Conservation (phyloP, 305 asterid species). For the Withania somnifera region DNA sequence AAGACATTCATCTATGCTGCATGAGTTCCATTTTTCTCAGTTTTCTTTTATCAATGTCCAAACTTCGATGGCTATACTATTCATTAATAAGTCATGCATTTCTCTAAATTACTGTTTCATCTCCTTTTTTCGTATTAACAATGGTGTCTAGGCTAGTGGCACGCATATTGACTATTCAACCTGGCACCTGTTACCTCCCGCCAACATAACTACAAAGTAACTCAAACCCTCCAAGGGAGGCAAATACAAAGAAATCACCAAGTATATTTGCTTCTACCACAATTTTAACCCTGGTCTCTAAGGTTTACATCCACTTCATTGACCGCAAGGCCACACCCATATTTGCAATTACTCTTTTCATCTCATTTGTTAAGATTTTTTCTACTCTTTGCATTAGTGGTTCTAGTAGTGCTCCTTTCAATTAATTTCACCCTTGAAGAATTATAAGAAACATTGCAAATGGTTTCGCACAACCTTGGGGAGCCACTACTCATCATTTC, state of each 20-base stretch:
- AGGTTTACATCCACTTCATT: background rate
- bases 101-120: background rate
- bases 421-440: background rate
- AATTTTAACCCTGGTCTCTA: background rate
- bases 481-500: background rate
- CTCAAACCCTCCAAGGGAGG: background rate
- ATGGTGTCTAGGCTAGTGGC: background rate
- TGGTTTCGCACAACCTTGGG: background rate
- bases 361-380: background rate
- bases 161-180: background rate
- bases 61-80: background rate
- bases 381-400: background rate
- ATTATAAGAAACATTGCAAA: background rate
- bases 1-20: background rate
- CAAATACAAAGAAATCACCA: background rate
- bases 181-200: background rate
- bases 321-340: background rate
- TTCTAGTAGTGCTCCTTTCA: background rate
- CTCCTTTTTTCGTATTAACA: background rate
- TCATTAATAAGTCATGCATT: background rate
- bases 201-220: background rate
- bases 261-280: background rate
- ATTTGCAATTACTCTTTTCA: background rate
- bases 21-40: background rate
- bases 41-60: background rate